Conservation (phyloP, 768 basidiomycete species). For the Clitopilus hobsonii region DNA sequence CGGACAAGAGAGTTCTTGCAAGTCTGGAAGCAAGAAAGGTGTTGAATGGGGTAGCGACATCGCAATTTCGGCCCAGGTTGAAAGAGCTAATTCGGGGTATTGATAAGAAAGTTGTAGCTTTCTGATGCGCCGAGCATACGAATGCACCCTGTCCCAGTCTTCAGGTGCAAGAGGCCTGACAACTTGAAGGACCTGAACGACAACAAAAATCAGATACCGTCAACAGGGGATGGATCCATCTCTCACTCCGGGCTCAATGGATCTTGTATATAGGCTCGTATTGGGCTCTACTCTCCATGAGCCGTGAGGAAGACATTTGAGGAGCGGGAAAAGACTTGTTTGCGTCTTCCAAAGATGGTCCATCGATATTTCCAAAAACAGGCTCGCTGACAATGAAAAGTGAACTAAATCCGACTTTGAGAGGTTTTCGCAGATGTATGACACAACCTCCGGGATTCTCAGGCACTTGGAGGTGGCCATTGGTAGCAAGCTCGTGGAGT, state of each 20-base stretch:
- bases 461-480: background rate
- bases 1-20: background rate
- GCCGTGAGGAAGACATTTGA: background rate
- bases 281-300: background rate
- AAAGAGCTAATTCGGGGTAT: background rate
- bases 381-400: background rate
- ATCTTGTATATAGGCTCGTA: background rate
- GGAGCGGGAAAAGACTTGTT: background rate
- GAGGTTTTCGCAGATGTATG: background rate
- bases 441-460: background rate
- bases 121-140: background rate
- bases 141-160: background rate
- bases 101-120: background rate
- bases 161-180: background rate
- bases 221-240: no score
- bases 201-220: no score
- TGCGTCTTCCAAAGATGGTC: background rate
- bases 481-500: no score
- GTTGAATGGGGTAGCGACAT: background rate
- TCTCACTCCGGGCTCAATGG: background rate
- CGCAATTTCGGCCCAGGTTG: background rate
- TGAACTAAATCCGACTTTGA: background rate
- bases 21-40: background rate
- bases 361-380: background rate
- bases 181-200: no score